Evolutionary conservation across 2,329 filamentous ascomycete species (phyloP), one percentile per base, ranked within the genome.

Genomic region (Cladosporium velox): DNA sequence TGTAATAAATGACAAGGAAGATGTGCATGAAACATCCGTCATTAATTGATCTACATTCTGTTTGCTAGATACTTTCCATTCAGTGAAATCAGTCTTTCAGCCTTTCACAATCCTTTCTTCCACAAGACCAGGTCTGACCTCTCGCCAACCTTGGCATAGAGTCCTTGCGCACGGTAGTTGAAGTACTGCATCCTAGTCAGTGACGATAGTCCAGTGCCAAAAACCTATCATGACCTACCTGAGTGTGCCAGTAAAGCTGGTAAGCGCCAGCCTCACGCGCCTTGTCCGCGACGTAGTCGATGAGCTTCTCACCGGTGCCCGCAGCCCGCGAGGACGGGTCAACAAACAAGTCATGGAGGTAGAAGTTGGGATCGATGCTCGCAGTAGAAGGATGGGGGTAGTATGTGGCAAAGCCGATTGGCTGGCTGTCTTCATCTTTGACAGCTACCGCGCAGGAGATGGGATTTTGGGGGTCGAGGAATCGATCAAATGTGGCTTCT

Each of bases 241-340:
- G 52, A n/a, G 65, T 66, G 49, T 66, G 65, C 65, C 65, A 66
- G 21, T 66, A 66, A 24, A 66, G 58, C 49, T 60, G 59, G n/a
- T 61, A 61, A 38, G 65, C 65, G 10, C 54, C 59, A 6, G 30
- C 51, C 51, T 61, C 65, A 28, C 58, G 41, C 5, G 65, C 65
- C 32, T 85, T 84, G 73, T 86, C 83, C n/a, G 90, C 87, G 91
- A 94, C 93, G 69, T 84, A 85, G 70, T 95, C 87, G 72, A 95
- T 91, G 72, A 95, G 82, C 72, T 88, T 87, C 79, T 87, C 85
- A 61, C 79, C 82, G 72, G 95, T 90, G 76, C 65, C 65, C 12
- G 51, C 65, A 35, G 59, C 59, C 24, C 65, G 47, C 18, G 30
- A 35, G 2, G 51, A 26, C 5, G 65, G 65, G 18, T 66, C 65